phyloP scores from a whole-genome alignment of 768 basidiomycete species.

The Phaeolepiota aurea region DNA sequence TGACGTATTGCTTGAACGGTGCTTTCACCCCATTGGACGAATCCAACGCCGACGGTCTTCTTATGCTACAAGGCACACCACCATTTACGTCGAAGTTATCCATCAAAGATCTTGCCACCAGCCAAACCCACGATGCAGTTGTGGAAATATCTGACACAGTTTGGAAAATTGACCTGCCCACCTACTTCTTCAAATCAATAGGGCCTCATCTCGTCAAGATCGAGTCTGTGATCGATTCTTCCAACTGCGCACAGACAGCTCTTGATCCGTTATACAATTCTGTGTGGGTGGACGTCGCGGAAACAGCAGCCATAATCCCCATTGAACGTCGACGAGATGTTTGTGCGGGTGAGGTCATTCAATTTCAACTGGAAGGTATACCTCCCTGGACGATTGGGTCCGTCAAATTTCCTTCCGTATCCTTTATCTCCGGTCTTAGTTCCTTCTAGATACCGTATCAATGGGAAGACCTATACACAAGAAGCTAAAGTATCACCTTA shows the following conservation, averaged over 20 bases:
- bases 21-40: slow-evolving; percentile 46
- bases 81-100: slow-evolving; percentile 78
- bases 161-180: slow-evolving; percentile 71
- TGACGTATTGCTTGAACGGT: slow-evolving; percentile 74
- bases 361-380: slow-evolving; percentile 90
- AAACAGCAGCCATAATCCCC: slow-evolving; percentile 88
- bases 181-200: slow-evolving; percentile 68
- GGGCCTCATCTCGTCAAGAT: slow-evolving; percentile 78
- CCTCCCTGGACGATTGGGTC: slow-evolving; percentile 90
- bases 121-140: slow-evolving; percentile 48
- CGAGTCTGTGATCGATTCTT: slow-evolving; percentile 71
- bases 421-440: slow-evolving; percentile 1
- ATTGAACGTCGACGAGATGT: slow-evolving; percentile 72
- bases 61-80: slow-evolving; percentile 74
- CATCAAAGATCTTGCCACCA: slow-evolving; percentile 68
- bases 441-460: slow-evolving; percentile 67
- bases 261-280: slow-evolving; percentile 53
- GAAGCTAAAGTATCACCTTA: slow-evolving; percentile 78
- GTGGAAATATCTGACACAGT: slow-evolving; percentile 36
- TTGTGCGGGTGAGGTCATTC: slow-evolving; percentile 84
- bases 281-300: slow-evolving; percentile 90
- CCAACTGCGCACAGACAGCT: slow-evolving; percentile 69
- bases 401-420: slow-evolving; percentile 15
- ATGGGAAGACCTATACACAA: slow-evolving; percentile 65
- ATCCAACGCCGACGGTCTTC: slow-evolving; percentile 43